phyloP scores from a whole-genome alignment of 2,329 filamentous ascomycete genomes.

The Tolypocladium amazonense region DNA sequence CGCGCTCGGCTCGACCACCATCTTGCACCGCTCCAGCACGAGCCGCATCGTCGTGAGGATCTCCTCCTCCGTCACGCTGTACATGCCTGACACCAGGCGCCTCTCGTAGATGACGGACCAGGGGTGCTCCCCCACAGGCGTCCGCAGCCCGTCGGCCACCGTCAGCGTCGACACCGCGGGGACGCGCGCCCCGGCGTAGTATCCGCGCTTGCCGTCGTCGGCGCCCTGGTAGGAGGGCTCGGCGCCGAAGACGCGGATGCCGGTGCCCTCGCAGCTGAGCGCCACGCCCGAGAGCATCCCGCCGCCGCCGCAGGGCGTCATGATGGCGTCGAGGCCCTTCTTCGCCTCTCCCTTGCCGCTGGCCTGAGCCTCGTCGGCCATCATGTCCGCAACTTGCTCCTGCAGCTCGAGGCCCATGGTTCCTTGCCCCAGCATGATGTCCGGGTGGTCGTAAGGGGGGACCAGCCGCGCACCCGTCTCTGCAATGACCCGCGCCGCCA shows the following conservation, averaged over 20 bases:
- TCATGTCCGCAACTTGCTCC: constrained; percentile 52
- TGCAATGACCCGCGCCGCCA: constrained; percentile 55
- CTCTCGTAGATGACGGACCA: constrained; percentile 69
- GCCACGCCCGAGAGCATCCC: constrained; percentile 80
- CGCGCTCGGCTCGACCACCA: constrained; percentile 80
- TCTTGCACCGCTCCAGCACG: constrained; percentile 79
- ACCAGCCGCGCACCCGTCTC: constrained; percentile 69
- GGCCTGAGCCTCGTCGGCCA: constrained; percentile 19
- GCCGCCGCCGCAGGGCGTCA: constrained; percentile 79
- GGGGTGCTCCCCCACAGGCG: constrained; percentile 65
- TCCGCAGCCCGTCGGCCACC: constrained; percentile 80
- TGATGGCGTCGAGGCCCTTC: constrained; percentile 52
- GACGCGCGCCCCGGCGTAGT: constrained; percentile 54
- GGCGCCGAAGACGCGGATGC: constrained; percentile 71
- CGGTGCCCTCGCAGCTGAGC: constrained; percentile 60
- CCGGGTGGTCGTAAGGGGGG: constrained; percentile 84
- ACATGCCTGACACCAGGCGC: constrained; percentile 59
- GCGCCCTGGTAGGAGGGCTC: constrained; percentile 77
- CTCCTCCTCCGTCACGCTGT: constrained; percentile 68
- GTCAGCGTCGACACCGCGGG: constrained; percentile 63
- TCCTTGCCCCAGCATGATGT: constrained; percentile 91
- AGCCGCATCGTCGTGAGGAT: constrained; percentile 68
- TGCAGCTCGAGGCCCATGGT: constrained; percentile 77
- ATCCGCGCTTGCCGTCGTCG: constrained; percentile 69
- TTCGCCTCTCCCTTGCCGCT: constrained; percentile 3